phyloP scores from a whole-genome alignment of 345 rosid genomes.

The Raphanus sativus region DNA sequence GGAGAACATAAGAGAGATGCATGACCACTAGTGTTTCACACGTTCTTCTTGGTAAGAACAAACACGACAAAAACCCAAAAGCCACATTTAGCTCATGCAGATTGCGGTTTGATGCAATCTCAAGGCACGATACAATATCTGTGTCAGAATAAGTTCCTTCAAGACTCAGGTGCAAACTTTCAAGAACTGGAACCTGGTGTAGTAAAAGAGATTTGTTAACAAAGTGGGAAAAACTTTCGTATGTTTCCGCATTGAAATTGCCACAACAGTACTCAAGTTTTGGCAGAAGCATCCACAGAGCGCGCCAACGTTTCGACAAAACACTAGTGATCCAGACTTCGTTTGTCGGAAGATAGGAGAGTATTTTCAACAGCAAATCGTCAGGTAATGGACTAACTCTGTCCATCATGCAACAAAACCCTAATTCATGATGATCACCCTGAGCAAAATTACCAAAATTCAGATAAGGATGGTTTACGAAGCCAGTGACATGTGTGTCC shows the following conservation, averaged over 20 bases:
- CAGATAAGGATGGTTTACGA: not conserved
- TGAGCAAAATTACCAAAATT: not conserved
- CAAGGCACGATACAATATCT: not conserved
- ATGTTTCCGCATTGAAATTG: not conserved
- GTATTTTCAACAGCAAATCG: constrained; percentile 2
- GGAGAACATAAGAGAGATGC: not conserved
- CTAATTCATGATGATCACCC: not conserved
- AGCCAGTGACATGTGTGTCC: not conserved
- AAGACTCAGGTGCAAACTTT: not conserved
- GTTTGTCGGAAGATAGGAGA: not conserved
- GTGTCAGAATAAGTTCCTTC: not conserved
- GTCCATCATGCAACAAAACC: constrained; percentile 2
- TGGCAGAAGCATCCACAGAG: constrained; percentile 7
- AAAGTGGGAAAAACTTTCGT: not conserved
- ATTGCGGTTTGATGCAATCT: not conserved
- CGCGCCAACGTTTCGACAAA: constrained; percentile 1
- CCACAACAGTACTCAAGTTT: not conserved
- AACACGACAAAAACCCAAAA: not conserved
- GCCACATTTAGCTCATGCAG: not conserved
- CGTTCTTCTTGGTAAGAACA: not conserved
- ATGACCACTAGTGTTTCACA: not conserved
- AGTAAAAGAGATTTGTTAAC: constrained; percentile 3
- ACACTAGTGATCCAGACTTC: constrained; percentile 8
- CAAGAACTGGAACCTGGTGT: not conserved
- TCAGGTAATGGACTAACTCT: not conserved